A percentile compares a stretch with the other conserved stretches of the same genome.
Evolutionary conservation across 805 yeast species (phyloP).

Genomic region (Yarrowia phangngaensis): DNA sequence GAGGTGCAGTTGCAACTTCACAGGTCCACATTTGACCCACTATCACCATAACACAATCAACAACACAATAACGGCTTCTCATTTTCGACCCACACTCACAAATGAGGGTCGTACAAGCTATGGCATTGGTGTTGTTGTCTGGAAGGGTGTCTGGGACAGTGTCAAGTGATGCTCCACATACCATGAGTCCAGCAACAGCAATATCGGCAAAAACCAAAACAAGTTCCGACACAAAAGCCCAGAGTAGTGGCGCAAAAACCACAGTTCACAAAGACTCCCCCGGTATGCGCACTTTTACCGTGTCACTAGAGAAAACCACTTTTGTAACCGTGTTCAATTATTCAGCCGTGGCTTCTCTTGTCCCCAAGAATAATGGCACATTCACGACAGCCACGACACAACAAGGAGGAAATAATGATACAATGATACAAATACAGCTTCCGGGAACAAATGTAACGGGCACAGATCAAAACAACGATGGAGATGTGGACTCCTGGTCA

Average conservation of each 20-base stretch:
- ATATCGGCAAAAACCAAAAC: neutral
- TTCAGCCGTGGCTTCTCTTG: constrained; percentile 7
- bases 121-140: constrained; percentile 24
- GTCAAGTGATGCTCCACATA: neutral
- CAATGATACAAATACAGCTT: constrained; percentile 1
- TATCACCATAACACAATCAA: neutral
- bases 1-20: too few species aligned
- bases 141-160: too few species aligned
- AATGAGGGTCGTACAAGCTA: constrained; percentile 23
- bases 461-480: constrained; percentile 9
- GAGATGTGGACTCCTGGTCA: constrained; percentile 23
- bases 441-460: constrained; percentile 25
- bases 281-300: constrained; percentile 13
- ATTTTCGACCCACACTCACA: neutral
- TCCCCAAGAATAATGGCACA: neutral
- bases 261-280: neutral
- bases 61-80: too few species aligned
- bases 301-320: constrained; percentile 20
- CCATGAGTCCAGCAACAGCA: neutral
- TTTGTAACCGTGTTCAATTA: constrained; percentile 20
- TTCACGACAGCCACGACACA: neutral
- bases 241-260: too few species aligned
- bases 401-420: constrained; percentile 2
- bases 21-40: constrained; percentile 12
- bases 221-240: too few species aligned